Conservation (phyloP, 305 asterid genomes). For the Coffea humblotiana region DNA sequence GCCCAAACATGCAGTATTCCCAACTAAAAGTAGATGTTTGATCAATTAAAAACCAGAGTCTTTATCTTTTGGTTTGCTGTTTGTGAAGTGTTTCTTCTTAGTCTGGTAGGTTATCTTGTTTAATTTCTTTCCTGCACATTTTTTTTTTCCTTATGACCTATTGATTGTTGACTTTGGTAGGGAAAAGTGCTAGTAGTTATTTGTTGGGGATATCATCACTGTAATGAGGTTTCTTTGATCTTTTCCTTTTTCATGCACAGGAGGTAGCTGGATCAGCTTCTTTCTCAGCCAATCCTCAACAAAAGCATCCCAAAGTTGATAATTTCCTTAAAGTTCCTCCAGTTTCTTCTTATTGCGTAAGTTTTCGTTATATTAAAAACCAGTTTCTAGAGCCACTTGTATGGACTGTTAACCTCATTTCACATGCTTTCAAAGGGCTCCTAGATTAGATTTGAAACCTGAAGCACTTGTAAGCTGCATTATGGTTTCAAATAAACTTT, state of each 20-base stretch:
- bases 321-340: conserved; percentile 77
- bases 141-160: background rate
- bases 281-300: conserved; percentile 45
- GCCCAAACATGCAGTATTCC: background rate
- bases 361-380: conserved; percentile 28
- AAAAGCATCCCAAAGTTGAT: conserved; percentile 60
- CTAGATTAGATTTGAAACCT: background rate
- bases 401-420: background rate
- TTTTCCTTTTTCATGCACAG: conserved; percentile 27
- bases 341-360: conserved; percentile 74
- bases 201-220: background rate
- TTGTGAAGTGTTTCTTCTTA: background rate
- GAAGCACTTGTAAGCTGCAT: too few relatives aligned
- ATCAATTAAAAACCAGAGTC: background rate
- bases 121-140: background rate
- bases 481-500: too few relatives aligned
- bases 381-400: conserved; percentile 12
- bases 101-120: background rate
- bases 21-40: background rate
- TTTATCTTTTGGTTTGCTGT: background rate
- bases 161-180: background rate
- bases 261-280: conserved; percentile 61
- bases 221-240: background rate
- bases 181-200: background rate
- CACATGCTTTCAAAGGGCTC: background rate